phyloP scores from a whole-genome alignment of 805 yeast species.

The Osmozyma mogii region DNA sequence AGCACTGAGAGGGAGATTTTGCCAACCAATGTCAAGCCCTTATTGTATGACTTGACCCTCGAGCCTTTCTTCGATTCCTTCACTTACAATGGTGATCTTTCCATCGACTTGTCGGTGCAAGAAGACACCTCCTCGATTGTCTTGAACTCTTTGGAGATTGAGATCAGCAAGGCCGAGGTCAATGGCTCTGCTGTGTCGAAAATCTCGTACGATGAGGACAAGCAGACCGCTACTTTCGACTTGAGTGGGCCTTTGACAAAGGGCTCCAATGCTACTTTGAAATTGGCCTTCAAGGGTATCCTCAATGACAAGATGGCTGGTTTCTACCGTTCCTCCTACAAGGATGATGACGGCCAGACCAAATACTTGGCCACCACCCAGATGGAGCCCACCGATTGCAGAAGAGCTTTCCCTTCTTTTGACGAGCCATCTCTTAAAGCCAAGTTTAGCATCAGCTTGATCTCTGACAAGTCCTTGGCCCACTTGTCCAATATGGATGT shows the following conservation, averaged over 20 bases:
- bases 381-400: conserved; percentile 81
- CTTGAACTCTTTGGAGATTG: conserved; percentile 61
- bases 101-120: conserved; percentile 46
- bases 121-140: conserved; percentile 40
- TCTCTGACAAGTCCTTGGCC: conserved; percentile 47
- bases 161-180: conserved; percentile 41
- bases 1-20: conserved; percentile 34
- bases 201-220: conserved; percentile 27
- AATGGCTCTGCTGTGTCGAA: conserved; percentile 18
- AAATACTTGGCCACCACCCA: conserved; percentile 77
- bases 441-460: conserved; percentile 54
- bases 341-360: conserved; percentile 48
- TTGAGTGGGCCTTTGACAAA: conserved; percentile 26
- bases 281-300: conserved; percentile 49
- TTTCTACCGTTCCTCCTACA: conserved; percentile 64
- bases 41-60: conserved; percentile 32
- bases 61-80: conserved; percentile 45
- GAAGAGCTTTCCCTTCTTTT: conserved; percentile 81
- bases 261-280: conserved; percentile 36
- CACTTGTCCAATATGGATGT: conserved; percentile 68
- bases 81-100: conserved; percentile 49
- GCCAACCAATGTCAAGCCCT: conserved; percentile 36
- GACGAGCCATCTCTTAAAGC: conserved; percentile 83
- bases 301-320: conserved; percentile 79
- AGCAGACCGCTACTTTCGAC: conserved; percentile 33